Base-by-base conservation (phyloP, 148 eudicot species). In the Camellia lanceoleosa region DNA sequence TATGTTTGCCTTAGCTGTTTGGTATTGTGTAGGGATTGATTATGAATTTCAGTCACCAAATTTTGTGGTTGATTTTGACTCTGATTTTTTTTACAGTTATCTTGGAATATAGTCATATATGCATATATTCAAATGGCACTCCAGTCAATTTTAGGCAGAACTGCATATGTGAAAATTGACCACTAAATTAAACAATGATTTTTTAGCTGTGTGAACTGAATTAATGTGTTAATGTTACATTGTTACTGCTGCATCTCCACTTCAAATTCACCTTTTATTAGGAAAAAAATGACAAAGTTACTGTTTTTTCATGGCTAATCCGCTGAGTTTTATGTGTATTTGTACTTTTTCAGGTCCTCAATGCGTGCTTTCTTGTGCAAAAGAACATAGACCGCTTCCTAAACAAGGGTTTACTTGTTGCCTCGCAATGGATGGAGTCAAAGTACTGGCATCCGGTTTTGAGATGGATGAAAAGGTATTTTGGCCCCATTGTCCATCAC, bases 341-440 rank as follows among this genome's bases (percentile, higher is more conserved):
- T 83, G 65, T 59, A n/a, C 60, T 55, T 86, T 76, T 62, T 19
- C 86, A 96, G 99, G 99, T 85, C 99, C 99, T 72, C 99, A 91
- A 76, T 96, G 99, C 74, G 89, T 93, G 83, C 86, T 96, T 78
- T 86, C 93, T 68, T 96, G 99, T 84, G 98, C 98, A 19, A 94
- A 92, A 90, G 98, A 96, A 79, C 93, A 84, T 76, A 86, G 95
- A 59, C 75, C 79, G 47, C 92, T 96, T 66, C 98, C 99, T 77
- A 93, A 89, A 80, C 90, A 83, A 62, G 95, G 97, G 14, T 96
- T 79, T 78, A 89, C 91, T 83, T 96, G 99, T 80, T 96, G 99
- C 85, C 98, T 94, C 71, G 98, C 98, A 58, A 84, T 96, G 95
- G 99, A 96, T 85, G 97, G 98, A 78, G 95, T 94, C 76, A 96